Base-by-base conservation (phyloP, 768 basidiomycete species). In the Sarcomyxa edulis region DNA sequence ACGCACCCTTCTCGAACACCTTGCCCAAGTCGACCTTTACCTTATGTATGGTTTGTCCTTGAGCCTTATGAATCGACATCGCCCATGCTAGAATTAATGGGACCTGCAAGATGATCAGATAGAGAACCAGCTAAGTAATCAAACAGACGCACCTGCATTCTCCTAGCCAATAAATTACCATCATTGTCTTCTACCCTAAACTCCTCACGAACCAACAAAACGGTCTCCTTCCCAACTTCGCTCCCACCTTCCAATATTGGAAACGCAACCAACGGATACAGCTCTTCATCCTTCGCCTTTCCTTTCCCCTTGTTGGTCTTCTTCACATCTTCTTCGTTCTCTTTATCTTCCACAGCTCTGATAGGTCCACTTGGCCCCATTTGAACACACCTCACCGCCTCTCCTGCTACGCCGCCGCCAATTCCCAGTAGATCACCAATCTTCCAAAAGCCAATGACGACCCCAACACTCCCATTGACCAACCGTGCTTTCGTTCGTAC, bases 61-160 rank as follows among this genome's bases (percentile, higher is more conserved):
- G 87, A 20, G 75, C 76, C 53, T 90, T 90, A 59, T 90, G 86
- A 38, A 90, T 89, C 5, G 76, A 79, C 78, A 87, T 85, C 0
- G 84, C 84, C 86, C 85, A 88, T 1, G 85, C 72, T 6, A 86
- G 67, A 34, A 86, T 83, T 7, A 88, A 55, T 0, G 81, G 81
- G 62, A 40, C 41, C 68, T 87, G n/a, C n/a, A n/a, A n/a, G n/a
- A n/a, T n/a, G n/a, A n/a, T n/a, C n/a, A n/a, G n/a, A n/a, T n/a
- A n/a, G n/a, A n/a, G n/a, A n/a, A n/a, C n/a, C n/a, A n/a, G n/a
- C n/a, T n/a, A n/a, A n/a, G n/a, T n/a, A n/a, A n/a, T n/a, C n/a
- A n/a, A n/a, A n/a, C n/a, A n/a, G n/a, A n/a, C n/a, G n/a, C n/a
- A n/a, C n/a, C 24, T 39, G 85, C 10, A 53, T 59, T 59, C 48